Conservation (phyloP, 257 asterid genomes). For the Nicotiana attenuata region DNA sequence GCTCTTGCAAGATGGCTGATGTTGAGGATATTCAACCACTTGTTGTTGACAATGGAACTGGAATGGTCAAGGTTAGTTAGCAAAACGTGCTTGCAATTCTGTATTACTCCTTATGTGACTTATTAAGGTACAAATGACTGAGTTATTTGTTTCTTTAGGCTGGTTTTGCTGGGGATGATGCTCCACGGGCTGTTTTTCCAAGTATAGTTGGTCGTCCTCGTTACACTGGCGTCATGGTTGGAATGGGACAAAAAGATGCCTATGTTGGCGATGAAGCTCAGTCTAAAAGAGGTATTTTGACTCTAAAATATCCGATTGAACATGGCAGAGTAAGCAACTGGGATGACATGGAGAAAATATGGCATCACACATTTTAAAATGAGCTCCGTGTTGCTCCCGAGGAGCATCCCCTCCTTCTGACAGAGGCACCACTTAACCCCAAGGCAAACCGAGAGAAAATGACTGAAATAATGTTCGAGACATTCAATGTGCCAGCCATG, state of each 20-base stretch:
- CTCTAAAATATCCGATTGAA: constrained; percentile 12
- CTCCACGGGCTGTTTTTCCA: constrained; percentile 19
- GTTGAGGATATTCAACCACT: constrained; percentile 17
- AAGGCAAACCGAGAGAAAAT: constrained; percentile 17
- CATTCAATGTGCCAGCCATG: constrained; percentile 18
- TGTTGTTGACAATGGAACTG: constrained; percentile 18
- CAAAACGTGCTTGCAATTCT: background rate
- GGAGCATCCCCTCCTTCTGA: constrained; percentile 13
- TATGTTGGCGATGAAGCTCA: constrained; percentile 21
- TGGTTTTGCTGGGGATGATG: constrained; percentile 22
- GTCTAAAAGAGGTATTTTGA: constrained; percentile 14
- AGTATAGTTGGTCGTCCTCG: constrained; percentile 19
- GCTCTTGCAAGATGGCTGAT: constrained; percentile 2
- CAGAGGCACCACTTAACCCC: constrained; percentile 19
- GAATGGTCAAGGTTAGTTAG: constrained; percentile 18
- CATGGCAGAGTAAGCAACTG: constrained; percentile 15
- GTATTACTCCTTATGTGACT: background rate
- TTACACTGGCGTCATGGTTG: constrained; percentile 16
- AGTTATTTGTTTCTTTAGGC: constrained; percentile 2
- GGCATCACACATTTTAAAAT: constrained; percentile 19
- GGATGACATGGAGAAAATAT: constrained; percentile 20
- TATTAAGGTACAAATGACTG: background rate
- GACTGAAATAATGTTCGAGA: constrained; percentile 19
- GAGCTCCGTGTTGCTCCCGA: constrained; percentile 21
- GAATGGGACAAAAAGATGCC: constrained; percentile 20